These are phyloP conservation scores for Umbilicaria muhlenbergii DNA, from an alignment of 495 filamentous ascomycete genomes.

Conservation along the genomic window DNA sequence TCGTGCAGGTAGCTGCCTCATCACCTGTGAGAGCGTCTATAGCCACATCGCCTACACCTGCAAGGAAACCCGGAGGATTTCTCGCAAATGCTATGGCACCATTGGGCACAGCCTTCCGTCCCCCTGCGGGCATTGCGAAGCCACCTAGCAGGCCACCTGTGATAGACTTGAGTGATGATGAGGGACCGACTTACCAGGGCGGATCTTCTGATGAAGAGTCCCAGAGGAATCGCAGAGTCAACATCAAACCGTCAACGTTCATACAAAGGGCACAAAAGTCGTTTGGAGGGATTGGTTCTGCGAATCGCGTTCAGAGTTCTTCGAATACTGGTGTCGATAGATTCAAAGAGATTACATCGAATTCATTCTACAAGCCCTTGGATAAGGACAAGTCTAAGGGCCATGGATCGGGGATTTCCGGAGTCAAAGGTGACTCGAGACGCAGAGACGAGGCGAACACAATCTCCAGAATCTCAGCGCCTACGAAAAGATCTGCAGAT, in stretches of 20 bases:
- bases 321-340: constrained; percentile 18
- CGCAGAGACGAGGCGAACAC: constrained; percentile 2
- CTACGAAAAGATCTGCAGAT: constrained; percentile 28
- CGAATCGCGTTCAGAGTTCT: constrained; percentile 25
- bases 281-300: constrained; percentile 1
- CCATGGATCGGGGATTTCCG: constrained; percentile 2
- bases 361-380: constrained; percentile 30
- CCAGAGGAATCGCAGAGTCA: constrained; percentile 29
- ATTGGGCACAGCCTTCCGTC: constrained; percentile 54
- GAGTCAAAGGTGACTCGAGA: constrained; percentile 6
- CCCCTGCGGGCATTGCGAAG: constrained; percentile 27
- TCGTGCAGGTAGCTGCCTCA: constrained; percentile 73
- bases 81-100: constrained; percentile 57
- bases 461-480: neutral
- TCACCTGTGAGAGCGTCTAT: constrained; percentile 41
- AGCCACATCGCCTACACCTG: constrained; percentile 29
- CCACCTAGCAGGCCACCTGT: constrained; percentile 19
- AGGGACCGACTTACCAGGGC: constrained; percentile 39
- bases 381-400: neutral
- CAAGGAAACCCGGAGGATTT: constrained; percentile 17
- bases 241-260: constrained; percentile 61
- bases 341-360: constrained; percentile 33
- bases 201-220: constrained; percentile 42
- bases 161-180: constrained; percentile 35
- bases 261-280: constrained; percentile 15